Conservation (phyloP, 2,329 filamentous ascomycete genomes). For the Lachnellula hyalina region DNA sequence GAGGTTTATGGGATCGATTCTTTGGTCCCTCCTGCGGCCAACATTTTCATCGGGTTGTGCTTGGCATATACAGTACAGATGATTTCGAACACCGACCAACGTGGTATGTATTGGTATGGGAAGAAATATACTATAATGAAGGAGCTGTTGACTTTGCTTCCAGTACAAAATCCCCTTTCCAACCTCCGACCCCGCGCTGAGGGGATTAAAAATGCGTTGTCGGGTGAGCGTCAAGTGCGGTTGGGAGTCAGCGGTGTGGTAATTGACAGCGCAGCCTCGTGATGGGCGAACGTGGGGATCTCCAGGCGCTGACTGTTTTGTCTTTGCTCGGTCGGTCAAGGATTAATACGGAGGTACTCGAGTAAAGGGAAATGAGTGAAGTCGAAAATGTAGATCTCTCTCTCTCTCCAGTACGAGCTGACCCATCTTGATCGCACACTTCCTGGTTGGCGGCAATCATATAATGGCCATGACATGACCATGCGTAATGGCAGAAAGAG, state of each 20-base stretch:
- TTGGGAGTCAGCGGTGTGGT: neutral
- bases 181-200: neutral
- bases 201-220: neutral
- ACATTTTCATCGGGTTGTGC: conserved; percentile 5
- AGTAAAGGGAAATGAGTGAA: neutral
- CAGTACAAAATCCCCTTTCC: neutral
- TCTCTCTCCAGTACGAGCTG: neutral
- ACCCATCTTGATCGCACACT: no score
- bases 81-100: neutral
- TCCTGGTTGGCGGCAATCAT: no score
- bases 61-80: neutral
- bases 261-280: neutral
- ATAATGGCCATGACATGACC: neutral
- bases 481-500: neutral
- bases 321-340: neutral
- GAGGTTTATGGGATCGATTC: conserved; percentile 1
- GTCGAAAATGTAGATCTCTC: neutral
- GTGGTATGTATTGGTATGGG: neutral
- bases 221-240: neutral
- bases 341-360: neutral
- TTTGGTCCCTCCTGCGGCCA: conserved; percentile 2
- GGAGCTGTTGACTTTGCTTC: no score
- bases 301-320: neutral
- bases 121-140: neutral
- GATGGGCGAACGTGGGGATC: neutral